Evolutionary conservation across 116 monocot species (phyloP), one percentile per base, ranked within the genome.

Genomic region (Cymodocea nodosa): DNA sequence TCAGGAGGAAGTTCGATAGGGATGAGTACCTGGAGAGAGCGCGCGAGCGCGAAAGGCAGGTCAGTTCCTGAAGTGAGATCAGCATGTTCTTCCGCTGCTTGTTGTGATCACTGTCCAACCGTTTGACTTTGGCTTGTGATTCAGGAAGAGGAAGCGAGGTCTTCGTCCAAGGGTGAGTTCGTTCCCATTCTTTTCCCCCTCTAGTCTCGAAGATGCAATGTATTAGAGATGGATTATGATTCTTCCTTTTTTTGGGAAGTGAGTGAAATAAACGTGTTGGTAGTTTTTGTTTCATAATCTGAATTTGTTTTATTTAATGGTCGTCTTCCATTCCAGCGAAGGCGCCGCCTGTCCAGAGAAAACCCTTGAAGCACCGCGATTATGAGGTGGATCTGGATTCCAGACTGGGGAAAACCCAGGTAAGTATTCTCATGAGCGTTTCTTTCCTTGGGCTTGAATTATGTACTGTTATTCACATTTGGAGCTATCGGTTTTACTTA

Each of bases 381-480:
- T 92, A 78, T 80, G 98, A 98, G 80, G 91, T 98, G 35, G 98
- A 98, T 64, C 89, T 98, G 40, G 82, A 86, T 71, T 92, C 92
- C 19, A 83, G 98, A 16, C 65, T 98, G 35, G 98, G 98, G 40
- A 98, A 98, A 59, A 98, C 98, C 14, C 98, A 98, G 92, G 98
- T 98, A 44, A 44, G 8, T 44, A 7, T 12, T 12, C 44, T 44
- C 12, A 10, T 0, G 44, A 44, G 12, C 12, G 12, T 44, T 44
- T 12, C 44, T 44, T 8, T 44, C 44, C 7, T 44, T 8, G 44
- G 44, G 11, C 8, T 44, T 44, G 7, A 44, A 12, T 44, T 44
- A 44, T 44, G 44, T 0, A 44, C 1, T 44, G 9, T 44, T 44
- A 44, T 44, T 44, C 9, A 44, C 7, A 6, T 44, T 44, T 44